Conservation (phyloP, 192 early-diverging fungal species). For the Coemansia sp. region DNA sequence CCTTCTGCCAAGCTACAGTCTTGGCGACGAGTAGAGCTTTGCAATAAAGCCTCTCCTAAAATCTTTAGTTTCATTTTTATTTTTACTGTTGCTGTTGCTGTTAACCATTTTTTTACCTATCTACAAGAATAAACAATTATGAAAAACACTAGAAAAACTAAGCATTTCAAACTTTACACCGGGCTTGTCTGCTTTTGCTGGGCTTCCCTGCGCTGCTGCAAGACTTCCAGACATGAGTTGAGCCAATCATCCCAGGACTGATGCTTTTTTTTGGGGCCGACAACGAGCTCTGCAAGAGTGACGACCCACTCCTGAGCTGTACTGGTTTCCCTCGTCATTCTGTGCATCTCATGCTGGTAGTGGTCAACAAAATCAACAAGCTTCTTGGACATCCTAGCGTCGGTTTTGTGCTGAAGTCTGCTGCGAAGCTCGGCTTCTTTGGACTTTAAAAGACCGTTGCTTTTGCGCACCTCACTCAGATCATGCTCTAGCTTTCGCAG, state of each 20-base stretch:
- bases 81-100: neutral
- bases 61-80: neutral
- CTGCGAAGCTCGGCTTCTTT: conserved; percentile 32
- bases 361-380: conserved; percentile 43
- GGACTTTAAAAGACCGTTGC: conserved; percentile 16
- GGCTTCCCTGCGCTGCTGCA: conserved; percentile 31
- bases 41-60: too few species aligned
- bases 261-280: conserved; percentile 45
- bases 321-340: conserved; percentile 32
- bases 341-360: conserved; percentile 34
- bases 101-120: neutral
- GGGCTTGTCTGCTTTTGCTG: conserved; percentile 18
- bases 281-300: conserved; percentile 40
- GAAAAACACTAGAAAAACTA: neutral
- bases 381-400: conserved; percentile 20
- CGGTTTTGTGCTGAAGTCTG: conserved; percentile 8
- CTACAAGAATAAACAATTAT: neutral
- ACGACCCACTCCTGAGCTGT: conserved; percentile 52
- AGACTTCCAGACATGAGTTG: conserved; percentile 23
- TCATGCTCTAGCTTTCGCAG: conserved; percentile 24
- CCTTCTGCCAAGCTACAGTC: too few species aligned
- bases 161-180: conserved; percentile 4
- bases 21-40: too few species aligned
- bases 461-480: conserved; percentile 26
- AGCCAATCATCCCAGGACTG: conserved; percentile 56